phyloP scores from a whole-genome alignment of 2,329 filamentous ascomycete genomes.

The Emergomyces africanus region DNA sequence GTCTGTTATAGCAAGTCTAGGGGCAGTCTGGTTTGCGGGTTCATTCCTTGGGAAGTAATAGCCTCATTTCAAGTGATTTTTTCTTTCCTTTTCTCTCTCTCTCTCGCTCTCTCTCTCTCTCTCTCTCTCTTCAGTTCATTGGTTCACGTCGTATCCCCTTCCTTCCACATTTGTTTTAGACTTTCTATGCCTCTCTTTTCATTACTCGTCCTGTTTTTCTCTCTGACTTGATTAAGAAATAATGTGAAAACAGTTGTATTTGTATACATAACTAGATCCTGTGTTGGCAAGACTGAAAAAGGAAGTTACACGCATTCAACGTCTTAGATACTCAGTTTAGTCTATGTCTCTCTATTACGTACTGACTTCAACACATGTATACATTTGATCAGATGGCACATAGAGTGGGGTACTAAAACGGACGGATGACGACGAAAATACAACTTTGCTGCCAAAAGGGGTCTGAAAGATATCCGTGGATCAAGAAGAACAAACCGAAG shows the following conservation, averaged over 20 bases:
- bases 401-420: background rate
- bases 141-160: background rate
- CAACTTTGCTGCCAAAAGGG: background rate
- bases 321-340: background rate
- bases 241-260: background rate
- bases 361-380: background rate
- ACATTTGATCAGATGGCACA: background rate
- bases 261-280: background rate
- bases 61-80: background rate
- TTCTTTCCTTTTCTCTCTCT: no score
- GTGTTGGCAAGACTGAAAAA: background rate
- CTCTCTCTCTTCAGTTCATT: background rate
- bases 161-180: background rate
- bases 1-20: constrained; percentile 17
- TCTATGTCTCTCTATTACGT: background rate
- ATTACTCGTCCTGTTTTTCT: background rate
- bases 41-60: constrained; percentile 6
- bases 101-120: no score
- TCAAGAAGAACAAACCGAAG: background rate
- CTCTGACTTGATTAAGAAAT: background rate
- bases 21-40: constrained; percentile 17
- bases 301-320: background rate
- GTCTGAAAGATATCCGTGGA: background rate
- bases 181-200: background rate
- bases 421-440: no score